These are phyloP conservation scores for Penicillium ucsense DNA, from an alignment of 495 filamentous ascomycete species.

Conservation along the genomic window DNA sequence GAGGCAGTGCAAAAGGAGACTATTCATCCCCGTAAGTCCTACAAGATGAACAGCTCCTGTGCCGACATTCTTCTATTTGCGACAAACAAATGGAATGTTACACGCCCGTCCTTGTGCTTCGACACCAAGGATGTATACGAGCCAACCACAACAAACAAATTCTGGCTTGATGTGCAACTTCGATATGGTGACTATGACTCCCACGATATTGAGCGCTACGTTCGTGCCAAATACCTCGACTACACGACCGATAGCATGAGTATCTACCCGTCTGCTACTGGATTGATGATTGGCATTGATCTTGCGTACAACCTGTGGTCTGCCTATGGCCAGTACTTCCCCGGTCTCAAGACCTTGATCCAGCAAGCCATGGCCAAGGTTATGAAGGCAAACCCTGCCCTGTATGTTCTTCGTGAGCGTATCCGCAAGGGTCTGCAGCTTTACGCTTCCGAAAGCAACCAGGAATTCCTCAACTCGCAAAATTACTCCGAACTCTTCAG, in stretches of 20 bases:
- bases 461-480: slow-evolving; percentile 98
- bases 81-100: slow-evolving; percentile 98
- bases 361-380: slow-evolving; percentile 99
- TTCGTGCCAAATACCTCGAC: slow-evolving; percentile 95
- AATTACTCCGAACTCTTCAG: slow-evolving; percentile 99
- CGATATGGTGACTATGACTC: slow-evolving; percentile 99
- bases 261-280: slow-evolving; percentile 96
- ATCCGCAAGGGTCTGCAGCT: slow-evolving; percentile 98
- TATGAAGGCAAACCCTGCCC: slow-evolving; percentile 97
- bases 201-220: slow-evolving; percentile 97
- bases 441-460: slow-evolving; percentile 97
- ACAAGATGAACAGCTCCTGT: slow-evolving; percentile 99
- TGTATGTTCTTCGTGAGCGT: slow-evolving; percentile 95
- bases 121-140: slow-evolving; percentile 97
- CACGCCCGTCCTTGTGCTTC: slow-evolving; percentile 81
- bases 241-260: slow-evolving; percentile 99
- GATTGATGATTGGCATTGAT: slow-evolving; percentile 97
- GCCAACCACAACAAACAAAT: slow-evolving; percentile 94
- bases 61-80: slow-evolving; percentile 97
- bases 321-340: slow-evolving; percentile 97
- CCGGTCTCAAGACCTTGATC: slow-evolving; percentile 88
- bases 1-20: slow-evolving; percentile 99
- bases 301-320: slow-evolving; percentile 98
- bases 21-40: slow-evolving; percentile 98
- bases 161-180: slow-evolving; percentile 98